Evolutionary conservation across 768 basidiomycete genomes (phyloP).

Genomic region (Leccinum arenicola): DNA sequence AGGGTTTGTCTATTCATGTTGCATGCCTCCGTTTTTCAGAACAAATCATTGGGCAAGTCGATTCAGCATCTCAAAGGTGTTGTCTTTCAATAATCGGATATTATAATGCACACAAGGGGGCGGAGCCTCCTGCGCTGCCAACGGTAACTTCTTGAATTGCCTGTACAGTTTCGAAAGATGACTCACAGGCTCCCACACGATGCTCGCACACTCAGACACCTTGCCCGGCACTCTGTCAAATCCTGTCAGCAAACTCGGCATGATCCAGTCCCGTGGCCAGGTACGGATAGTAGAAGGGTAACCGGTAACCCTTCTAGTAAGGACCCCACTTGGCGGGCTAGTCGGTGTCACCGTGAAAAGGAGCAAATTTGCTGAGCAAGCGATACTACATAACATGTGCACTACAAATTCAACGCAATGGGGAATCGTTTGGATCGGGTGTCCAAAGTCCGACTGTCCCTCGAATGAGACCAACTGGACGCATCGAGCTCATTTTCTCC

Average conservation of each 20-base stretch:
- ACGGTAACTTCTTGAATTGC: neutral
- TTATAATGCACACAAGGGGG: neutral
- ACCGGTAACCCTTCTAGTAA: neutral
- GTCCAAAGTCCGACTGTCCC: neutral
- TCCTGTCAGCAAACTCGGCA: neutral
- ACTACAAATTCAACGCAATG: neutral
- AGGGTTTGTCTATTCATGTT: constrained; percentile 24
- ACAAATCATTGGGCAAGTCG: constrained; percentile 57
- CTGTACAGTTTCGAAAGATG: neutral
- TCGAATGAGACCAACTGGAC: neutral
- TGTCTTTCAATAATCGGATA: constrained; percentile 70
- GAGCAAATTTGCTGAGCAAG: neutral
- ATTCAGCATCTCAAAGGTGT: constrained; percentile 75
- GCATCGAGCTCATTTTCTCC: neutral
- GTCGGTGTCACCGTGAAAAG: neutral
- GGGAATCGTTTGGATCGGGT: neutral
- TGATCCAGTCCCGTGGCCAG: neutral
- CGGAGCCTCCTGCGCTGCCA: neutral
- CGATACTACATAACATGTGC: neutral
- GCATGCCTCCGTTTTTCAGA: constrained; percentile 75
- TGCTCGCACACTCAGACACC: neutral
- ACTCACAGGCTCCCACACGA: neutral
- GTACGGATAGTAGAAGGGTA: neutral
- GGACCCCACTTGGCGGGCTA: neutral
- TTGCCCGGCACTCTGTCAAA: neutral